Evolutionary conservation across 768 basidiomycete genomes (phyloP).

Genomic region (Mycena rosella): DNA sequence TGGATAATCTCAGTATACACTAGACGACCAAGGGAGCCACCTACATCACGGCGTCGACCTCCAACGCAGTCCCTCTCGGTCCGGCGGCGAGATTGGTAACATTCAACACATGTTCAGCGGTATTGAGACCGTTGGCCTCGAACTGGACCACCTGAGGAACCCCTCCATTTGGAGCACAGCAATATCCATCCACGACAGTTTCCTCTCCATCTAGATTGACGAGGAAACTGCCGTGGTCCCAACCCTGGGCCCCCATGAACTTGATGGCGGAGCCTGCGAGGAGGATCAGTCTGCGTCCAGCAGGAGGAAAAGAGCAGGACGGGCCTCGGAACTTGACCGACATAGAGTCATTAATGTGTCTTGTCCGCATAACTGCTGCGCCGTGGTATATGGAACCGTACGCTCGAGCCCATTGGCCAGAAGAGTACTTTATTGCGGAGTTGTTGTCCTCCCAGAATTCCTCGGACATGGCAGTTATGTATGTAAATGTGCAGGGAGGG

Average conservation of each 20-base stretch:
- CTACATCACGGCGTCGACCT: constrained; percentile 32
- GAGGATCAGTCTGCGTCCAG: background rate
- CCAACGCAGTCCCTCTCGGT: constrained; percentile 11
- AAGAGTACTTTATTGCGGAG: too few species aligned
- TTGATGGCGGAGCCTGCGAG: constrained; percentile 13
- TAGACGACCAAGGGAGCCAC: background rate
- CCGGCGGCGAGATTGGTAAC: constrained; percentile 25
- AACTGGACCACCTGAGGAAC: constrained; percentile 32
- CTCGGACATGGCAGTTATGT: too few species aligned
- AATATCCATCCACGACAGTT: constrained; percentile 27
- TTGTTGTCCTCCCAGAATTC: too few species aligned
- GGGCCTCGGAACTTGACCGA: constrained; percentile 20
- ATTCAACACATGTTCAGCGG: constrained; percentile 9
- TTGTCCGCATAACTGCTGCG: constrained; percentile 24
- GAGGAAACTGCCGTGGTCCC: constrained; percentile 28
- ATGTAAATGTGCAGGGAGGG: too few species aligned
- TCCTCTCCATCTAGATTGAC: constrained; percentile 28
- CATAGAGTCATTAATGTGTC: constrained; percentile 23
- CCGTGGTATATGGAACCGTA: constrained; percentile 15
- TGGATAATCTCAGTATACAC: background rate
- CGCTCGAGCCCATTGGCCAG: too few species aligned
- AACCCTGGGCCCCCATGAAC: constrained; percentile 29
- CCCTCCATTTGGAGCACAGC: constrained; percentile 14
- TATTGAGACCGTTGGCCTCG: constrained; percentile 3
- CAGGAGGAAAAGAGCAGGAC: background rate